Evolutionary conservation across 441 rosid species (phyloP).

Genomic region (Euphorbia schlechtendalii): DNA sequence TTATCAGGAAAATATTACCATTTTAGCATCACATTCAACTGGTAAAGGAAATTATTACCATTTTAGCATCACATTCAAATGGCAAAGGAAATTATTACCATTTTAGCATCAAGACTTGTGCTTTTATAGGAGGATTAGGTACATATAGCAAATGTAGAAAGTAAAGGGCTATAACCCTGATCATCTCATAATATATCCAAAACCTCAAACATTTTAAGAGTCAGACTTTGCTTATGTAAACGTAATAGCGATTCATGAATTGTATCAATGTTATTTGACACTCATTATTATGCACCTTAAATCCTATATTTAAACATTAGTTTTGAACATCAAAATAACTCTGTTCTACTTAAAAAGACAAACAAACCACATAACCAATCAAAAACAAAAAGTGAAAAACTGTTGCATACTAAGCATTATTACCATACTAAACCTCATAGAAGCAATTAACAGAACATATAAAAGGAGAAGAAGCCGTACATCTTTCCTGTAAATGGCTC

Average conservation of each 20-base stretch:
- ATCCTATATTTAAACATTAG: not conserved
- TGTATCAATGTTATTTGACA: not conserved
- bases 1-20: no score
- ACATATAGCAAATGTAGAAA: not conserved
- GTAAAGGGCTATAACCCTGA: not conserved
- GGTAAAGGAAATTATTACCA: no score
- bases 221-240: not conserved
- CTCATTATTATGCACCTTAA: not conserved
- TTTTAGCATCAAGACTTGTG: no score
- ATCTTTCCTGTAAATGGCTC: constrained; percentile 94
- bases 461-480: constrained; percentile 37
- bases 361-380: not conserved
- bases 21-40: no score
- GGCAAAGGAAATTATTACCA: no score
- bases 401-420: not conserved
- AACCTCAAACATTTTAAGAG: not conserved
- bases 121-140: no score
- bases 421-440: not conserved
- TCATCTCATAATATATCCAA: not conserved
- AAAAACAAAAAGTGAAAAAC: not conserved
- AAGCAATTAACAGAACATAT: constrained; percentile 2
- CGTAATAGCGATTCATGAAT: not conserved
- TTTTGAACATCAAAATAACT: no score
- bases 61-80: no score
- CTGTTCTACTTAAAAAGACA: not conserved